Base-by-base conservation (phyloP, 2,329 filamentous ascomycete genomes). In the Epichloe hybrida region DNA sequence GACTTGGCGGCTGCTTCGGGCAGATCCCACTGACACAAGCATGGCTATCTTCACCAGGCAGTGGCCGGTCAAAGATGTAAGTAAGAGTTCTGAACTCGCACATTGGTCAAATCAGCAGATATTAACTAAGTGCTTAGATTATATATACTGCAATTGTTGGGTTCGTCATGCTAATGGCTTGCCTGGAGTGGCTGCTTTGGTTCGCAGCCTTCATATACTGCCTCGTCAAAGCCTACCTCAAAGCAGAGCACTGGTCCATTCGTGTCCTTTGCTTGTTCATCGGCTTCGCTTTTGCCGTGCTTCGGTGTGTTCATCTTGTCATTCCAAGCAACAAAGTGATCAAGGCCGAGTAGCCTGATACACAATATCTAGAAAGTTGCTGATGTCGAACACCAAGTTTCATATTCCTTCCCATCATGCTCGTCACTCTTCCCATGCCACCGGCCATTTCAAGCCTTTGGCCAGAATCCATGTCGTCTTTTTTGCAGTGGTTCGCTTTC, bases 141-240 rank as follows among this genome's bases (percentile, higher is more conserved):
- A 73, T 91, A 51, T 96, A 94, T 64, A 84, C 90, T 8, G 72
- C 82, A 51, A 84, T 96, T 57, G 77, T 96, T 37, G 87, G 87
- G 17, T 67, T 84, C 6, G 73, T 96, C 47, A 88, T 96, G 82
- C 61, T 93, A 23, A 86, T 86, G 53, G 91, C 91, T 2, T 74
- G 89, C 34, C 73, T 97, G 8, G 91, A 97, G 70, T 97, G 93
- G 89, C 82, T 95, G 54, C 77, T 97, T 13, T 96, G 90, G 88
- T 76, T 97, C 40, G 81, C 85, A n/a, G 89, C 91, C 3, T 97
- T 97, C 63, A 64, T 93, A 55, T 97, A 96, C 68, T 97, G 91
- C 64, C 72, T 96, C 1, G 71, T 81, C 62, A 95, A 96, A 65
- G 89, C 91, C 34, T 95, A 85, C 61, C 74, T 80, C 56, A 97